Evolutionary conservation across 2,329 filamentous ascomycete species (phyloP).

Genomic region (Phoma sp.): DNA sequence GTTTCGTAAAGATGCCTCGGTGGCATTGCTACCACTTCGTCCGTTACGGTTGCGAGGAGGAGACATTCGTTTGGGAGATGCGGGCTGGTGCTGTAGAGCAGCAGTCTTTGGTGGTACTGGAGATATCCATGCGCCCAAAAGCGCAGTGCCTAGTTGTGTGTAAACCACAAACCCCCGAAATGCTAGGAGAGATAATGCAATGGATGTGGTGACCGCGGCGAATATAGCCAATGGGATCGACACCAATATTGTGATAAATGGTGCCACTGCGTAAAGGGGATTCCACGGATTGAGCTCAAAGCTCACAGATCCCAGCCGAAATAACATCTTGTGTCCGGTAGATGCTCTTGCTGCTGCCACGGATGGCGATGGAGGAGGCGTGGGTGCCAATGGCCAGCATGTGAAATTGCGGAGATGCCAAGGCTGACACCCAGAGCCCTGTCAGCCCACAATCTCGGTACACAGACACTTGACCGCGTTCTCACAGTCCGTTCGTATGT

Average conservation of each 20-base stretch:
- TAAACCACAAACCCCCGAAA: constrained; percentile 52
- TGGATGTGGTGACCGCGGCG: constrained; percentile 47
- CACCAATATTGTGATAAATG: constrained; percentile 45
- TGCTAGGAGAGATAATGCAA: constrained; percentile 48
- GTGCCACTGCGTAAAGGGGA: constrained; percentile 43
- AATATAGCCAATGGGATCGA: constrained; percentile 50
- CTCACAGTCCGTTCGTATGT: background rate
- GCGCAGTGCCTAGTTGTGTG: constrained; percentile 49
- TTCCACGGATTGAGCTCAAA: constrained; percentile 33
- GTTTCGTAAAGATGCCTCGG: constrained; percentile 32
- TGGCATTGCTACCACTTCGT: constrained; percentile 30
- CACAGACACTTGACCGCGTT: background rate
- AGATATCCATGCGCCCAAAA: constrained; percentile 48
- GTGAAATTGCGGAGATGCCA: constrained; percentile 26
- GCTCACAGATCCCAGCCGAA: constrained; percentile 20
- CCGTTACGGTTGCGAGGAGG: constrained; percentile 34
- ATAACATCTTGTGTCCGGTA: constrained; percentile 17
- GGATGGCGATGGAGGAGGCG: background rate
- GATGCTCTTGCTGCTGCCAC: background rate
- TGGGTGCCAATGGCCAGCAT: constrained; percentile 17
- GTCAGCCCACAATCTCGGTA: background rate
- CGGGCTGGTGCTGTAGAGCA: constrained; percentile 7
- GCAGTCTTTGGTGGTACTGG: constrained; percentile 26
- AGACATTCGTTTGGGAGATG: constrained; percentile 28
- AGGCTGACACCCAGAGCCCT: constrained; percentile 4